These are phyloP conservation scores for Darksidea phi DNA, from an alignment of 495 filamentous ascomycete species.

Conservation along the genomic window DNA sequence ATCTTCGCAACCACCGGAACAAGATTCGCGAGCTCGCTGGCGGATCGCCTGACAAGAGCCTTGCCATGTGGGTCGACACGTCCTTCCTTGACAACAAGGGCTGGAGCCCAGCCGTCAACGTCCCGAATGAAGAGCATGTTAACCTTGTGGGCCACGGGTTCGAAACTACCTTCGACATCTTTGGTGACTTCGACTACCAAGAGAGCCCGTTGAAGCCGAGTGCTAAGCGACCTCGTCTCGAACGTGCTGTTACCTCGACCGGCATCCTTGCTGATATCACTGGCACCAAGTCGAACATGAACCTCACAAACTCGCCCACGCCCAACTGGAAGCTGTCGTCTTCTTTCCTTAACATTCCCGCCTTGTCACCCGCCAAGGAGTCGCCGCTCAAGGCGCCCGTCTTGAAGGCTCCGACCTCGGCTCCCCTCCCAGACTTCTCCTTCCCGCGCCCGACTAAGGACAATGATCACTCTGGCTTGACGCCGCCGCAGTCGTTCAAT, in stretches of 20 bases:
- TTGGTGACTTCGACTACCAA: conserved; percentile 62
- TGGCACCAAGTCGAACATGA: conserved; percentile 37
- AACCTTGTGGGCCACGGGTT: conserved; percentile 48
- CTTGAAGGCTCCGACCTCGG: conserved; percentile 33
- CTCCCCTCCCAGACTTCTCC: conserved; percentile 24
- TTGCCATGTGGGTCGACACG: conserved; percentile 62
- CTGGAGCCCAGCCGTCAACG: conserved; percentile 77
- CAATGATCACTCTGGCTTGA: conserved; percentile 42
- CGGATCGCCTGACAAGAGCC: conserved; percentile 69
- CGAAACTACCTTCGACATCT: conserved; percentile 65
- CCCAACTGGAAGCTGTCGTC: conserved; percentile 22
- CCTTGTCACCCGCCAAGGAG: conserved; percentile 32
- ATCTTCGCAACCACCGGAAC: conserved; percentile 86
- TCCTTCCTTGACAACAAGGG: conserved; percentile 48
- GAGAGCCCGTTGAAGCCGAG: conserved; percentile 77
- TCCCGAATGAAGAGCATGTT: conserved; percentile 45
- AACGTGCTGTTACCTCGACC: conserved; percentile 55
- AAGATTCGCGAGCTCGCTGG: conserved; percentile 83
- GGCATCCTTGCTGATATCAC: conserved; percentile 69
- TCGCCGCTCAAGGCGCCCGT: conserved; percentile 32
- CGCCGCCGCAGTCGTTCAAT: conserved; percentile 50
- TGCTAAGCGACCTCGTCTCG: conserved; percentile 59
- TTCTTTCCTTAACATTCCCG: conserved; percentile 41
- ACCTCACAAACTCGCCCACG: conserved; percentile 25
- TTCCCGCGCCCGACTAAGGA: conserved; percentile 25